A percentile compares a stretch with the other conserved stretches of the same genome.
Conservation (phyloP, 108 stramenopile species). For the Epithemia pelagica region DNA sequence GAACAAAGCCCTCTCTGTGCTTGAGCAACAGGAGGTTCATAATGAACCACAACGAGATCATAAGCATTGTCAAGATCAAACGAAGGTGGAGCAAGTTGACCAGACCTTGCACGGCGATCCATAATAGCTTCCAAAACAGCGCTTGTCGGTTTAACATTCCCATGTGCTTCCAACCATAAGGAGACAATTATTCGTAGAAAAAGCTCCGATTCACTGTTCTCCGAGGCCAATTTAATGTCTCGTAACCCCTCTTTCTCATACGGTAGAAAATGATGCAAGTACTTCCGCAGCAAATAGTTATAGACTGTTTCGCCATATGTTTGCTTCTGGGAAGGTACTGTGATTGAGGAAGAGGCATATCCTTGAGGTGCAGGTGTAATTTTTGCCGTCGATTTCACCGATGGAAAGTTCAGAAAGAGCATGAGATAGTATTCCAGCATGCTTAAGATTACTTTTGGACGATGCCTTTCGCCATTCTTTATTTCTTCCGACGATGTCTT, state of each 20-base stretch:
- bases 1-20: slow-evolving; percentile 41
- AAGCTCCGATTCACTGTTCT: slow-evolving; percentile 40
- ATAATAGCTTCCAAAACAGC: slow-evolving; percentile 12
- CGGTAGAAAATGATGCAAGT: slow-evolving; percentile 50
- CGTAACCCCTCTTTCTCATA: slow-evolving; percentile 12
- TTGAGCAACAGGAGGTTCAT: slow-evolving; percentile 38
- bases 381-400: slow-evolving; percentile 33
- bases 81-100: not conserved
- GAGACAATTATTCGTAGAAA: slow-evolving; percentile 67
- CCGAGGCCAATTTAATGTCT: slow-evolving; percentile 13
- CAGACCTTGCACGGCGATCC: slow-evolving; percentile 15
- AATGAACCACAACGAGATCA: slow-evolving; percentile 38
- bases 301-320: slow-evolving; percentile 68
- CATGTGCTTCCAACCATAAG: slow-evolving; percentile 64
- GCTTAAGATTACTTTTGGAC: slow-evolving; percentile 35
- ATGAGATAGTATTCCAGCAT: slow-evolving; percentile 70
- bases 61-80: slow-evolving; percentile 37
- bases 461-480: slow-evolving; percentile 13
- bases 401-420: slow-evolving; percentile 56
- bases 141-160: slow-evolving; percentile 11
- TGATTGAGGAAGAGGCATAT: slow-evolving; percentile 1
- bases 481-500: slow-evolving; percentile 7
- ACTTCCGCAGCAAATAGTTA: slow-evolving; percentile 43
- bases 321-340: not conserved
- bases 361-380: not conserved